phyloP scores from a whole-genome alignment of 768 basidiomycete species.

The Tulasnella sp. region DNA sequence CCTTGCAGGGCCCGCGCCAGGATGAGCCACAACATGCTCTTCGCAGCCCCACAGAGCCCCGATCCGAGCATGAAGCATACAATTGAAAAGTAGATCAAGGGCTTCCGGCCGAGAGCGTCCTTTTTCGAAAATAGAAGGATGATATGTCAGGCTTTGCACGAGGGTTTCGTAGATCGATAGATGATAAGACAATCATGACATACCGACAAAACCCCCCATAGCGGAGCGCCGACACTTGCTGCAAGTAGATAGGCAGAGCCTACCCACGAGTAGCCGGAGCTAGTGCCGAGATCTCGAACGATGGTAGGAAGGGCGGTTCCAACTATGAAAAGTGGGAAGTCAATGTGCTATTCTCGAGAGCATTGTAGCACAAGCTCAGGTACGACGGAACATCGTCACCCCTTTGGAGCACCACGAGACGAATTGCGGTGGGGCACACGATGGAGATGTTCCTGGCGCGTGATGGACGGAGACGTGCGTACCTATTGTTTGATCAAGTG shows the following conservation, averaged over 20 bases:
- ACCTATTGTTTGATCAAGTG: conserved; percentile 33
- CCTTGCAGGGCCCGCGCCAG: conserved; percentile 71
- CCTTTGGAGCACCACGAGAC: too few relatives aligned
- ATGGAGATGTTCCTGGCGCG: neutral
- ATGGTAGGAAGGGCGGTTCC: conserved; percentile 65
- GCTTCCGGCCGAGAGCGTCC: conserved; percentile 46
- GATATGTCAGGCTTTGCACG: conserved; percentile 32
- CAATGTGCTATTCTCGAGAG: conserved; percentile 31
- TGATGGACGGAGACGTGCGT: neutral
- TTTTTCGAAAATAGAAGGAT: too few relatives aligned
- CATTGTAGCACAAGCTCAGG: too few relatives aligned
- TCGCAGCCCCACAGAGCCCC: conserved; percentile 71
- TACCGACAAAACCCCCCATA: conserved; percentile 8
- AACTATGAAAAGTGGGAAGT: neutral
- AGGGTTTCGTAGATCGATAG: too few relatives aligned
- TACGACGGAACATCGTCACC: too few relatives aligned
- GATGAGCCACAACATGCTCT: conserved; percentile 68
- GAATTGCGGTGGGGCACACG: neutral
- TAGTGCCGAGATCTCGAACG: conserved; percentile 52
- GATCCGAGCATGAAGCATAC: conserved; percentile 64
- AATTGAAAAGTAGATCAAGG: conserved; percentile 56
- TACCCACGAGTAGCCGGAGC: conserved; percentile 60
- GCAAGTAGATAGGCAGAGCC: conserved; percentile 61
- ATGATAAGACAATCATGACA: neutral
- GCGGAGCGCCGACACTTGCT: conserved; percentile 25